Base-by-base conservation (phyloP, 257 asterid genomes). In the Paulownia fortunei region DNA sequence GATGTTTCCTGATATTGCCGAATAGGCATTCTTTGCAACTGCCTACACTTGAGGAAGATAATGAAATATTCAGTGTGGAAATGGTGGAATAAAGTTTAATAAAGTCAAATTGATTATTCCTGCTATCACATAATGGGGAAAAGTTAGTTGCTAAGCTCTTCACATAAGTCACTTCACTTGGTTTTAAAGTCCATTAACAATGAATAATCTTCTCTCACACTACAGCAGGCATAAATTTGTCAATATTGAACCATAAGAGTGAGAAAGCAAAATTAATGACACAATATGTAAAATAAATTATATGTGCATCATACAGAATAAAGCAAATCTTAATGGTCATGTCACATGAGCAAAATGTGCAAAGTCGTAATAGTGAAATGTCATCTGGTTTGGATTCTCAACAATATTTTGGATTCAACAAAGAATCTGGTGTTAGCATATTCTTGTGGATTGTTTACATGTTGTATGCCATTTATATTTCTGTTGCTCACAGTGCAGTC, bases 281-380 rank as follows among this genome's bases (percentile, higher is more conserved):
- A 6, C 21, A 47, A 10, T 72, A 37, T 54, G 54, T 68, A 2
- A n/a, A 55, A 32, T 62, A 13, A 21, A 26, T 49, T 66, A 21
- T 42, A 66, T 64, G 19, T 59, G 72, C 39, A 15, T 56, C 61
- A 34, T 65, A 74, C 55, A 54, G 41, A 65, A 46, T 46, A 13
- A 78, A 73, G 47, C 30, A 69, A 66, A 69, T 47, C 47, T 32
- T 74, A 51, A 13, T 32, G 32, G 16, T 32, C 68, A 44, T 49
- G 76, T 61, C 56, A 19, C 21, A 60, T 58, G 23, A 67, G 36
- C 69, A 74, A 67, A 66, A 47, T 73, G 19, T 47, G 54, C 18
- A 61, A 51, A 4, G 16, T 66, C 37, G 12, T 52, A 23, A 72
- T 42, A 59, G 24, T 63, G 61, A 73, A 68, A 67, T 39, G 58